These are phyloP conservation scores for Candida odintsovae DNA, from an alignment of 805 yeast species.

Conservation along the genomic window DNA sequence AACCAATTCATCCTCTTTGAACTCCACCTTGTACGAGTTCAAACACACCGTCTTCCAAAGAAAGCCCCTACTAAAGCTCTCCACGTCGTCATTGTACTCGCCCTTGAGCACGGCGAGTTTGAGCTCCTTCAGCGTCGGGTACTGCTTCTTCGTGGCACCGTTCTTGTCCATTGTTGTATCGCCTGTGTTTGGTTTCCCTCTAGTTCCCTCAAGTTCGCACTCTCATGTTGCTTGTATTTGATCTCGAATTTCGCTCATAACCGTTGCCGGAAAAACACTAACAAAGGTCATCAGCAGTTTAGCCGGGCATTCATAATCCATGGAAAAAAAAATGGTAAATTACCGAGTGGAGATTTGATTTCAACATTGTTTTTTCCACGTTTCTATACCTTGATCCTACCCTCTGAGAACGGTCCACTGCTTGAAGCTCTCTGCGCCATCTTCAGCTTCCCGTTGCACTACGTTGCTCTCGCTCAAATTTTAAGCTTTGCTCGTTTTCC, in stretches of 20 bases:
- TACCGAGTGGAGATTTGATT: neutral
- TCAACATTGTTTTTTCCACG: neutral
- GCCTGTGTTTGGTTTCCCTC: too few species aligned
- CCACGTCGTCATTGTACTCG: constrained; percentile 12
- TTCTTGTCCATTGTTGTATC: constrained; percentile 7
- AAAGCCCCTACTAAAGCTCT: constrained; percentile 17
- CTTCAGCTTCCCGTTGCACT: neutral
- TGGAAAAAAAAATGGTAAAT: neutral
- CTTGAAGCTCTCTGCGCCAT: neutral
- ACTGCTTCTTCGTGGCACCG: constrained; percentile 13
- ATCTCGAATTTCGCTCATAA: neutral
- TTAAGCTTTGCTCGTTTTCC: neutral
- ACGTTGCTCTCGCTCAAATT: too few species aligned
- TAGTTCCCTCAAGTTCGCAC: too few species aligned
- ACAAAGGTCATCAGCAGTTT: neutral
- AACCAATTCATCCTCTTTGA: constrained; percentile 14
- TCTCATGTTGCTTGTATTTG: too few species aligned
- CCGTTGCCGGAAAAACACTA: too few species aligned
- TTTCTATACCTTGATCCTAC: neutral
- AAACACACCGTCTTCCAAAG: constrained; percentile 21
- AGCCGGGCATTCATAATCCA: constrained; percentile 7
- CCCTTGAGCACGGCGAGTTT: constrained; percentile 19
- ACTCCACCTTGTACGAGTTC: constrained; percentile 16
- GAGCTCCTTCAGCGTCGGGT: constrained; percentile 15
- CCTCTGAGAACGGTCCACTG: neutral